These are phyloP conservation scores for Ogataea wickerhamii DNA, from an alignment of 805 yeast genomes.

Conservation along the genomic window DNA sequence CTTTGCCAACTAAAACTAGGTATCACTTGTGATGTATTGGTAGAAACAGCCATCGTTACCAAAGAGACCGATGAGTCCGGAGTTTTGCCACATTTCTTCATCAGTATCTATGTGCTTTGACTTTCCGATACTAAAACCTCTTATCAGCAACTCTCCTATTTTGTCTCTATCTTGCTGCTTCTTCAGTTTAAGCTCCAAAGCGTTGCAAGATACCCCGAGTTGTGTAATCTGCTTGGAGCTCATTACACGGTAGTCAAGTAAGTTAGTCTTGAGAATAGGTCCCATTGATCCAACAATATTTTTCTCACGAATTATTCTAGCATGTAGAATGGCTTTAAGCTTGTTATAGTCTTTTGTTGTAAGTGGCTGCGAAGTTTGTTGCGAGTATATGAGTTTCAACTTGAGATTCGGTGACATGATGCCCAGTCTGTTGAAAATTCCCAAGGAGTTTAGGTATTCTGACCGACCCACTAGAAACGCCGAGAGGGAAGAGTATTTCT, in stretches of 20 bases:
- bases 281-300: slow-evolving; percentile 48
- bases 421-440: slow-evolving; percentile 42
- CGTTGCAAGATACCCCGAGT: slow-evolving; percentile 57
- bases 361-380: slow-evolving; percentile 14
- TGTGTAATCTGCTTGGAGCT: slow-evolving; percentile 27
- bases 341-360: slow-evolving; percentile 31
- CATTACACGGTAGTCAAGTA: slow-evolving; percentile 57
- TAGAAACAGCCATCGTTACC: slow-evolving; percentile 75
- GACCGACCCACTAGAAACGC: slow-evolving; percentile 35
- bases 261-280: slow-evolving; percentile 55
- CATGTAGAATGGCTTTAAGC: slow-evolving; percentile 43
- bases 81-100: slow-evolving; percentile 48
- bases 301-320: slow-evolving; percentile 51
- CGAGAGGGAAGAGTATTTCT: slow-evolving; percentile 18
- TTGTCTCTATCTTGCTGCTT: slow-evolving; percentile 33
- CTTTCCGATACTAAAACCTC: slow-evolving; percentile 69
- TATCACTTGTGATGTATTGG: slow-evolving; percentile 30
- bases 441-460: slow-evolving; percentile 43
- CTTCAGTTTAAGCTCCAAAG: slow-evolving; percentile 56
- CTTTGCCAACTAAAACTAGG: slow-evolving; percentile 49
- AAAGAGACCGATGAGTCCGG: slow-evolving; percentile 53
- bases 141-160: slow-evolving; percentile 49
- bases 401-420: slow-evolving; percentile 18
- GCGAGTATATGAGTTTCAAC: slow-evolving; percentile 42
- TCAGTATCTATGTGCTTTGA: slow-evolving; percentile 25